A percentile compares a stretch with the other conserved stretches of the same genome.
Conservation (phyloP, 768 basidiomycete species). For the Tricholoma matsutake region DNA sequence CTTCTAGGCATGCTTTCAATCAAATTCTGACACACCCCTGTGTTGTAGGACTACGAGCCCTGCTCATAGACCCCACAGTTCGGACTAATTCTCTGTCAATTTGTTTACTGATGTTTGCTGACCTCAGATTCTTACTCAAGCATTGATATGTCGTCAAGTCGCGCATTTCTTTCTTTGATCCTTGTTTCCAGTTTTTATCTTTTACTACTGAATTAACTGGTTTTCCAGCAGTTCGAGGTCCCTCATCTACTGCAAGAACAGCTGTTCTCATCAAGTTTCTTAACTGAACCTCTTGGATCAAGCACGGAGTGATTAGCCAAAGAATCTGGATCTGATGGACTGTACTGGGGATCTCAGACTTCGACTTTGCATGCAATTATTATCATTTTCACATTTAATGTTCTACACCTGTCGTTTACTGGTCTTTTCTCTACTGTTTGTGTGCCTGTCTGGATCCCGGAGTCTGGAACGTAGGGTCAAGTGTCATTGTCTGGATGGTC, state of each 20-base stretch:
- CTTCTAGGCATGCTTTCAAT: no score
- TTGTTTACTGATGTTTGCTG: neutral
- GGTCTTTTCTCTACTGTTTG: neutral
- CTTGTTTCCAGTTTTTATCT: neutral
- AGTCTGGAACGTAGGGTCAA: neutral
- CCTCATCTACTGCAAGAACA: neutral
- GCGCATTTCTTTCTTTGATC: neutral
- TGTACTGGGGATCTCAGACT: no score
- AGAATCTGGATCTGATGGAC: no score
- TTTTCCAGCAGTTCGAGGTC: neutral
- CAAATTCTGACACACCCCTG: no score
- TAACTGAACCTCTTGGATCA: neutral
- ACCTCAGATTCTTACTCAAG: neutral
- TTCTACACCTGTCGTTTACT: neutral
- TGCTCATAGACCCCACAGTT: neutral
- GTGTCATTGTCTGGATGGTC: neutral
- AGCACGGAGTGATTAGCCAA: neutral
- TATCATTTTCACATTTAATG: neutral
- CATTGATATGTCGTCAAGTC: neutral
- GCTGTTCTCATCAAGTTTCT: neutral
- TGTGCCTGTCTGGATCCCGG: neutral
- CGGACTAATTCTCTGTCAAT: neutral
- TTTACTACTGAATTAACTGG: neutral
- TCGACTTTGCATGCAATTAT: no score
- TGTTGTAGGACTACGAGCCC: neutral